These are phyloP conservation scores for Alternaria sp. DNA, from an alignment of 2,329 filamentous ascomycete genomes.

Conservation along the genomic window DNA sequence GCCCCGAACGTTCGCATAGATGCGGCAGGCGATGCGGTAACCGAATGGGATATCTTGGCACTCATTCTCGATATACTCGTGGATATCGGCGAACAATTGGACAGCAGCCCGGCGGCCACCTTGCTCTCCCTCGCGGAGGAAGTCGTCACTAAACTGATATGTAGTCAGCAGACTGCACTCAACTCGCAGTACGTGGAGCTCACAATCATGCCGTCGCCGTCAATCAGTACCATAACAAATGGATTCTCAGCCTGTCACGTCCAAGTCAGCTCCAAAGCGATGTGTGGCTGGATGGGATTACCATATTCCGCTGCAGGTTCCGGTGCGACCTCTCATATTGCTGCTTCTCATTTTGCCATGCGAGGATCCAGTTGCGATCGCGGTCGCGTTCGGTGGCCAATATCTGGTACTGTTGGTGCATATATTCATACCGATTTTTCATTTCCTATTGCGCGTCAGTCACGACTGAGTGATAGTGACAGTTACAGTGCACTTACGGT, in stretches of 20 bases:
- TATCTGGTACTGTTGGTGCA: constrained; percentile 40
- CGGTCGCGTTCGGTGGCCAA: constrained; percentile 32
- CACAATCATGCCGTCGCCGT: constrained; percentile 61
- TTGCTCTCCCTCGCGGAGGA: constrained; percentile 57
- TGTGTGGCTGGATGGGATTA: constrained; percentile 10
- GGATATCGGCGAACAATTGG: constrained; percentile 54
- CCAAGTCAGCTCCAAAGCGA: not conserved
- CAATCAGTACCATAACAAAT: constrained; percentile 61
- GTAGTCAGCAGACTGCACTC: constrained; percentile 9
- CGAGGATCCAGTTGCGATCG: constrained; percentile 27
- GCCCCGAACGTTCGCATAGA: constrained; percentile 62
- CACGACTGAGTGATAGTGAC: not conserved
- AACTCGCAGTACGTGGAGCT: not conserved
- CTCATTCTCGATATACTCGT: constrained; percentile 50
- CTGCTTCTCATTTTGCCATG: constrained; percentile 31
- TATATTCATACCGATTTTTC: constrained; percentile 48
- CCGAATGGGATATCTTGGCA: constrained; percentile 49
- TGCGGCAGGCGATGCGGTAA: constrained; percentile 58
- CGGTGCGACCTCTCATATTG: constrained; percentile 24
- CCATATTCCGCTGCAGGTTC: constrained; percentile 33
- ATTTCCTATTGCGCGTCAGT: constrained; percentile 43
- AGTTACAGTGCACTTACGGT: constrained; percentile 26
- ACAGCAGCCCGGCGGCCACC: constrained; percentile 62
- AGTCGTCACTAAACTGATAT: constrained; percentile 56
- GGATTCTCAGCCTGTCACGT: constrained; percentile 49